Percentiles rank a stretch among this genome's conserved stretches.
These are phyloP conservation scores for Aspergillus ochraceus DNA, from an alignment of 2,329 filamentous ascomycete genomes.

Conservation along the genomic window DNA sequence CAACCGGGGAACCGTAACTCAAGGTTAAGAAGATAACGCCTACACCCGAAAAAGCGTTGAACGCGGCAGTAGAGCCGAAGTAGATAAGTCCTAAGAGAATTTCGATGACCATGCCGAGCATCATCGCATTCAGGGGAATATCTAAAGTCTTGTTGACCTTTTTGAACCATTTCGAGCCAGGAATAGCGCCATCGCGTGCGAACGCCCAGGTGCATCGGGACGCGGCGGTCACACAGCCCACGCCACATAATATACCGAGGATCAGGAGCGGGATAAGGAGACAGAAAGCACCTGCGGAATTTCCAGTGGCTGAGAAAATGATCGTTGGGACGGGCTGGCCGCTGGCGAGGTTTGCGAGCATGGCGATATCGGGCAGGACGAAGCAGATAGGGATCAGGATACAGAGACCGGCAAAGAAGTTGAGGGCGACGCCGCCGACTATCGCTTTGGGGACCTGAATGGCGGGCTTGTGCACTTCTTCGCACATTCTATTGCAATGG, in stretches of 20 bases:
- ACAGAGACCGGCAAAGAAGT: constrained; percentile 62
- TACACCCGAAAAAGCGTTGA: constrained; percentile 77
- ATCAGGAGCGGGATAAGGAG: constrained; percentile 67
- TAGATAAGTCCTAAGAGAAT: constrained; percentile 73
- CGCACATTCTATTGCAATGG: constrained; percentile 54
- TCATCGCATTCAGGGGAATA: constrained; percentile 68
- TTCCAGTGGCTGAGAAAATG: constrained; percentile 72
- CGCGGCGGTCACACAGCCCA: constrained; percentile 70
- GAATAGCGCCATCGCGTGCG: constrained; percentile 70
- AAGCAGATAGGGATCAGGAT: constrained; percentile 74
- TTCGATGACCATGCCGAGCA: constrained; percentile 67
- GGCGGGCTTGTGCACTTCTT: constrained; percentile 65
- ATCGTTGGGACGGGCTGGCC: constrained; percentile 73
- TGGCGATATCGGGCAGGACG: constrained; percentile 65
- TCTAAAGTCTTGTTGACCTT: constrained; percentile 63
- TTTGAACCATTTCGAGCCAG: constrained; percentile 64
- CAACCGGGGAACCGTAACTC: constrained; percentile 67
- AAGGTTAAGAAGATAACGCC: constrained; percentile 75
- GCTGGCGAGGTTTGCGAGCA: constrained; percentile 63
- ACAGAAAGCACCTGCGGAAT: constrained; percentile 68
- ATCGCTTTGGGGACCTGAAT: constrained; percentile 69
- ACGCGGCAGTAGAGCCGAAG: constrained; percentile 73
- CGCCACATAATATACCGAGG: constrained; percentile 71
- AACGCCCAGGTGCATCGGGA: constrained; percentile 73
- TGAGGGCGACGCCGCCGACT: constrained; percentile 64